These are phyloP conservation scores for Mycoemilia scoparia DNA, from an alignment of 192 early-diverging fungal species.

Conservation along the genomic window DNA sequence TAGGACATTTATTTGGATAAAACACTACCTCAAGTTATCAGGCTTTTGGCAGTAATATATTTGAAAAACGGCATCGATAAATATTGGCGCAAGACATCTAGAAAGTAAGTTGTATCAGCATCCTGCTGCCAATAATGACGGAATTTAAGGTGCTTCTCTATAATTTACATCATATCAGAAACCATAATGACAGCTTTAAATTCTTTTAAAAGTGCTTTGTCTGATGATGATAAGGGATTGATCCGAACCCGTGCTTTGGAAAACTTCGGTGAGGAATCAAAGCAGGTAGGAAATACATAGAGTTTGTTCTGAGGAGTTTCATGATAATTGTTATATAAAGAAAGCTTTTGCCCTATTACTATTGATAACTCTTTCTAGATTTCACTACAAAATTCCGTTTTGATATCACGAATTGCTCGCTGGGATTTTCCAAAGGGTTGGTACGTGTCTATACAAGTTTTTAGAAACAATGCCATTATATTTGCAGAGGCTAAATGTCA, in stretches of 20 bases:
- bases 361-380: conserved; percentile 21
- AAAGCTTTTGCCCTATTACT: not conserved
- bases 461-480: too few species aligned
- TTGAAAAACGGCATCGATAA: conserved; percentile 85
- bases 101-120: conserved; percentile 26
- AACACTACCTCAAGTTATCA: conserved; percentile 38
- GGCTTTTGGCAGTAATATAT: conserved; percentile 58
- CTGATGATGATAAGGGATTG: conserved; percentile 53
- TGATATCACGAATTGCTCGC: conserved; percentile 64
- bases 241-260: conserved; percentile 45
- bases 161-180: too few species aligned
- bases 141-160: conserved; percentile 29
- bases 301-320: not conserved
- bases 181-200: too few species aligned
- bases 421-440: conserved; percentile 78
- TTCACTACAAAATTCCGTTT: conserved; percentile 53
- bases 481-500: too few species aligned
- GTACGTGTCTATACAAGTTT: conserved; percentile 29
- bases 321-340: not conserved
- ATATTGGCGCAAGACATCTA: conserved; percentile 68
- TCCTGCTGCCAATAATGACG: not conserved
- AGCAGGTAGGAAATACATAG: conserved; percentile 26
- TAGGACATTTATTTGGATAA: conserved; percentile 60
- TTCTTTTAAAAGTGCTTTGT: too few species aligned
- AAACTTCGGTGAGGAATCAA: conserved; percentile 48